These are phyloP conservation scores for Aegilops umbellulata DNA, from an alignment of 176 grass and related monocot species.

Conservation along the genomic window DNA sequence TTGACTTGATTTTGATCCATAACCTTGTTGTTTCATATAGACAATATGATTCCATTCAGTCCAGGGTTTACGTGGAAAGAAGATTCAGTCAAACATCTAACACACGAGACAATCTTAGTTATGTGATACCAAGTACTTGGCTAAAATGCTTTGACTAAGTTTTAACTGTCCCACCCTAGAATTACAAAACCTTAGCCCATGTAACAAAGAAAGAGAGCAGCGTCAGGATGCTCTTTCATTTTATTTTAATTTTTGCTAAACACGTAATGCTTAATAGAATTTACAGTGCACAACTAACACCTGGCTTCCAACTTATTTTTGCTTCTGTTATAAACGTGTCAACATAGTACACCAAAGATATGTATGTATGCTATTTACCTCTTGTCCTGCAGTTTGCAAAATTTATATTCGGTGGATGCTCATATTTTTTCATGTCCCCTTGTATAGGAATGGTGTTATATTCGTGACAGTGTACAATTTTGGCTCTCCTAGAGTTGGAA, in stretches of 20 bases:
- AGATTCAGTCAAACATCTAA: constrained; percentile 6
- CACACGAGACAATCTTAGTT: neutral
- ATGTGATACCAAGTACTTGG: constrained; percentile 11
- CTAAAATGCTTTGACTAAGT: neutral
- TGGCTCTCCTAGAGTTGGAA: constrained; percentile 96
- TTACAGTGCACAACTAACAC: neutral
- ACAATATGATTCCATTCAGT: constrained; percentile 1
- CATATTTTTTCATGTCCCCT: neutral
- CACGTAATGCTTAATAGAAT: neutral
- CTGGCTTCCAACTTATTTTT: neutral
- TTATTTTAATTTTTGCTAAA: neutral
- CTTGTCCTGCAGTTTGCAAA: neutral
- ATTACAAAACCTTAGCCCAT: neutral
- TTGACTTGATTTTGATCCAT: constrained; percentile 19
- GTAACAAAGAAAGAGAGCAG: neutral
- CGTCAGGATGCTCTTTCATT: neutral
- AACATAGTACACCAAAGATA: constrained; percentile 12
- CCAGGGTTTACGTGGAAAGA: constrained; percentile 19
- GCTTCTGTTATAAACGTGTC: constrained; percentile 8
- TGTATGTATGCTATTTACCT: constrained; percentile 6
- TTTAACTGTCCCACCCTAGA: neutral
- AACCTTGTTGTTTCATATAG: constrained; percentile 24
- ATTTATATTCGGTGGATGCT: neutral
- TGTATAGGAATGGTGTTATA: constrained; percentile 69
- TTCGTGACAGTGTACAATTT: constrained; percentile 93